Conservation (phyloP, 257 asterid genomes). For the Gardenia jasminoides region DNA sequence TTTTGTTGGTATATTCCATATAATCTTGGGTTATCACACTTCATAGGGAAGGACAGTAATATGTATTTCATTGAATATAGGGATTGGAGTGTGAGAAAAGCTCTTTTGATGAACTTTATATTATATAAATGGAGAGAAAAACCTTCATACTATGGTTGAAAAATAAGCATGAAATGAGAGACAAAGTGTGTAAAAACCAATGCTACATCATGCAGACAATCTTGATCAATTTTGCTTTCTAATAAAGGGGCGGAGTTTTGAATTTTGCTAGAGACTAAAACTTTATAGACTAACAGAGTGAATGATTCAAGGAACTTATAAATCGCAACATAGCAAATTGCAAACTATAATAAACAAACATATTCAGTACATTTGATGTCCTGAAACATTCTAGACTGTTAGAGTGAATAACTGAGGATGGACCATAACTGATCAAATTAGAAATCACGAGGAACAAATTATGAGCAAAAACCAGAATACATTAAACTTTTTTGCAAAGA, state of each 20-base stretch:
- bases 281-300: background rate
- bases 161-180: background rate
- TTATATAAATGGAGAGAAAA: background rate
- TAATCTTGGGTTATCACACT: background rate
- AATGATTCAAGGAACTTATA: too few species aligned
- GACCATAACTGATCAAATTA: too few species aligned
- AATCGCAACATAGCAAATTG: too few species aligned
- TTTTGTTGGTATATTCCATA: background rate
- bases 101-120: background rate
- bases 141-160: background rate
- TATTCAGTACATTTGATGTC: too few species aligned
- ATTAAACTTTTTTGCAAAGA: background rate
- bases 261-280: background rate
- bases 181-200: background rate
- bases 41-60: background rate
- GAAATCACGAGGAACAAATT: too few species aligned
- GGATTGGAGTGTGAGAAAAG: background rate
- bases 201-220: background rate
- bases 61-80: background rate
- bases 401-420: too few species aligned
- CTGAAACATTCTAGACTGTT: too few species aligned
- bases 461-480: background rate
- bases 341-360: background rate
- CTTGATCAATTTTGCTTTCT: background rate
- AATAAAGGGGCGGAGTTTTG: background rate